Percentiles rank a stretch among this genome's conserved stretches.
Evolutionary conservation across 495 filamentous ascomycete genomes (phyloP).

Genomic region (Platismatia glauca): DNA sequence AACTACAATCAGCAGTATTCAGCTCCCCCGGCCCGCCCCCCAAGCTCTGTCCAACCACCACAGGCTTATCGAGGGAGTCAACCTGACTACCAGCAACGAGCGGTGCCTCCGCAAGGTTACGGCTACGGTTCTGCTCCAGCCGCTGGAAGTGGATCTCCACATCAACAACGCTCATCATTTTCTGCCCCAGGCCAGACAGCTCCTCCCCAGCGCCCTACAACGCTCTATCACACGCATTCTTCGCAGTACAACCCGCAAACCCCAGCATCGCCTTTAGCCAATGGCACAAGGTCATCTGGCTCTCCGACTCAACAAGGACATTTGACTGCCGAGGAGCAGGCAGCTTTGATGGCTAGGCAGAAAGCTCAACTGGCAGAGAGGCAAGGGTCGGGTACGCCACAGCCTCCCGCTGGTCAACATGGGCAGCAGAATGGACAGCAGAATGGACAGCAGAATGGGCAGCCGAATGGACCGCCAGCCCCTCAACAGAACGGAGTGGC

Average conservation of each 20-base stretch:
- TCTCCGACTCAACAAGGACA: conserved; percentile 8
- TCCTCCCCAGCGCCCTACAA: conserved; percentile 24
- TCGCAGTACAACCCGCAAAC: conserved; percentile 26
- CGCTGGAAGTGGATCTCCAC: conserved; percentile 30
- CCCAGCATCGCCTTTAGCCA: conserved; percentile 29
- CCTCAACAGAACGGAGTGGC: too few species aligned
- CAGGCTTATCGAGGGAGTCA: conserved; percentile 36
- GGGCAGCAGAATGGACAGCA: conserved; percentile 35
- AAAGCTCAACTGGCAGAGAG: conserved; percentile 38
- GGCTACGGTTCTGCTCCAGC: conserved; percentile 21
- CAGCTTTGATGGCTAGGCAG: conserved; percentile 37
- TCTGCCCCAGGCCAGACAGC: conserved; percentile 25
- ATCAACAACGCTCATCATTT: conserved; percentile 29
- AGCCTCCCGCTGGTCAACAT: conserved; percentile 25
- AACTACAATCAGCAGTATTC: conserved; percentile 20
- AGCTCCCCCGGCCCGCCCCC: conserved; percentile 15
- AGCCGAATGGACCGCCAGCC: too few species aligned
- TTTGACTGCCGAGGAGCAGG: conserved; percentile 33
- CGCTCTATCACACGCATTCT: conserved; percentile 28
- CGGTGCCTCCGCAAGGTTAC: conserved; percentile 27
- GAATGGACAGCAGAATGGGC: conserved; percentile 12
- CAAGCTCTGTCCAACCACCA: conserved; percentile 28
- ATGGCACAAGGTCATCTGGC: conserved; percentile 30
- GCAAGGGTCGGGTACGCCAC: conserved; percentile 37
- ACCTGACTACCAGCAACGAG: conserved; percentile 33